A percentile compares a stretch with the other conserved stretches of the same genome.
These are phyloP conservation scores for Neopestalotiopsis rosae DNA, from an alignment of 2,329 filamentous ascomycete species.

Conservation along the genomic window DNA sequence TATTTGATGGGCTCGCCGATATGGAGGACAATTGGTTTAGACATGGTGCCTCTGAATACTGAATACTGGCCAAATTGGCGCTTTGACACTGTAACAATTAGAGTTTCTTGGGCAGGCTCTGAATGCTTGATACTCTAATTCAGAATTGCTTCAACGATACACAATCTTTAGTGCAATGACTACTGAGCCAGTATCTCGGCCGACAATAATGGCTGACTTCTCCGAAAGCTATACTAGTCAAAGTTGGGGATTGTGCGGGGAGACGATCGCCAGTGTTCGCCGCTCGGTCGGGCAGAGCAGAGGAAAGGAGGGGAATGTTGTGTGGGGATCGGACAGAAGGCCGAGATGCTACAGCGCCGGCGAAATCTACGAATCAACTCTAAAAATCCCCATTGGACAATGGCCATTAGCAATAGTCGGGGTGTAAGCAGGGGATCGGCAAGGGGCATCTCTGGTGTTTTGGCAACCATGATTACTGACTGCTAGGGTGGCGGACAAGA, in stretches of 20 bases:
- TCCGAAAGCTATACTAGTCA: background rate
- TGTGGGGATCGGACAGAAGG: constrained; percentile 14
- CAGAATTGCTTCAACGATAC: background rate
- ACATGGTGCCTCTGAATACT: constrained; percentile 5
- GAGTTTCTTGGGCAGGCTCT: background rate
- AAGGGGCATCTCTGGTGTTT: background rate
- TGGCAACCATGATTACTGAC: background rate
- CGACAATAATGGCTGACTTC: background rate
- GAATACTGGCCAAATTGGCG: background rate
- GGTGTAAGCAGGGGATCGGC: background rate
- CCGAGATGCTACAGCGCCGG: constrained; percentile 5
- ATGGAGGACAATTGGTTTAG: constrained; percentile 44
- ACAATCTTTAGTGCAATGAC: background rate
- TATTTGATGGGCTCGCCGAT: constrained; percentile 54
- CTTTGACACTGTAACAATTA: background rate
- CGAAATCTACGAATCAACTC: background rate
- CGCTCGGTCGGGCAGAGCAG: background rate
- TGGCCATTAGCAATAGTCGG: background rate
- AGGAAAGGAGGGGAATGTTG: background rate
- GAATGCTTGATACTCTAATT: background rate
- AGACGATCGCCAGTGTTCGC: background rate
- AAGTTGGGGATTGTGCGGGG: background rate
- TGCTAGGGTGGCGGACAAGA: background rate
- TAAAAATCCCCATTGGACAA: background rate
- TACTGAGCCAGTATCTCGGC: background rate